phyloP scores from a whole-genome alignment of 2,329 filamentous ascomycete species.

The Capronia americana region DNA sequence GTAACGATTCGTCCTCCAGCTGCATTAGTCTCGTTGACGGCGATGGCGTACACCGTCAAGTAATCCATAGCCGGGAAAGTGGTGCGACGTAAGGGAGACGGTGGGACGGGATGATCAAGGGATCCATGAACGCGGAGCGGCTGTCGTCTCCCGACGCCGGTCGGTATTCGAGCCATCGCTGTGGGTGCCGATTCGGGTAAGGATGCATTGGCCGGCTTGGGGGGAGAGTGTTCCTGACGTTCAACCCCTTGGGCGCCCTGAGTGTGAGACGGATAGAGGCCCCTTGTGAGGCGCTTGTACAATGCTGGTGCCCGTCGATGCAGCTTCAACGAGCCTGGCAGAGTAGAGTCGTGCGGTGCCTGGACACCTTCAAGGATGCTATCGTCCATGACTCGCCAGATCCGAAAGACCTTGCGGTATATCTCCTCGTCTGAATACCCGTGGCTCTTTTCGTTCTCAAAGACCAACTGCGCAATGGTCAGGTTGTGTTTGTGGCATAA shows the following conservation, averaged over 20 bases:
- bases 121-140: slow-evolving; percentile 27
- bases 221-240: neutral
- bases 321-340: slow-evolving; percentile 35
- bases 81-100: slow-evolving; percentile 28
- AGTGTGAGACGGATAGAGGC: slow-evolving; percentile 33
- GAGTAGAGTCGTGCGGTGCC: slow-evolving; percentile 28
- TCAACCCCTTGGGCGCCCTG: slow-evolving; percentile 16
- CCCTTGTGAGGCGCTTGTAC: slow-evolving; percentile 34
- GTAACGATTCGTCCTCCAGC: slow-evolving; percentile 16
- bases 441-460: slow-evolving; percentile 36
- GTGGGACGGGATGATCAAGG: slow-evolving; percentile 30
- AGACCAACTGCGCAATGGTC: slow-evolving; percentile 37
- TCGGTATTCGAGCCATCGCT: neutral
- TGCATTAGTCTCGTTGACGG: slow-evolving; percentile 37
- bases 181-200: neutral
- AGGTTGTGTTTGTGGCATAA: slow-evolving; percentile 35
- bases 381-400: slow-evolving; percentile 37
- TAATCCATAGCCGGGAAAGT: slow-evolving; percentile 36
- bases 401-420: slow-evolving; percentile 32
- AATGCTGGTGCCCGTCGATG: slow-evolving; percentile 33
- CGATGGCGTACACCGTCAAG: slow-evolving; percentile 35
- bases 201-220: slow-evolving; percentile 2
- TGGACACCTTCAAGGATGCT: slow-evolving; percentile 37
- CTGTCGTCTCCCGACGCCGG: slow-evolving; percentile 17
- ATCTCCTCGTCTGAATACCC: slow-evolving; percentile 31